Conservation (phyloP, 2,329 filamentous ascomycete genomes). For the Neofusicoccum sp. region DNA sequence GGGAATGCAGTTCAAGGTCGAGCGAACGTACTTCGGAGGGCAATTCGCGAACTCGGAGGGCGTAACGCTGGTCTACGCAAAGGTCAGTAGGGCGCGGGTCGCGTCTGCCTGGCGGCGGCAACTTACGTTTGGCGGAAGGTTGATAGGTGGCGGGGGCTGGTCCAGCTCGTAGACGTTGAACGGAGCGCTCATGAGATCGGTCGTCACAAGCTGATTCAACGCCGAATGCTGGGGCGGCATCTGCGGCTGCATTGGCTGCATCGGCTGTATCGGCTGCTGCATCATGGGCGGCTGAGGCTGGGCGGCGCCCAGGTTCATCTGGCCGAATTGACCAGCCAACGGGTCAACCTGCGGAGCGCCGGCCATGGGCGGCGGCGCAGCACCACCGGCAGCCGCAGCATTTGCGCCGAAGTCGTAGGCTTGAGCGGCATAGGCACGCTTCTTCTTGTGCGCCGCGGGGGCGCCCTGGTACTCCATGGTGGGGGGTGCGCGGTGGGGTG, state of each 20-base stretch:
- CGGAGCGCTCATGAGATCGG: constrained; percentile 86
- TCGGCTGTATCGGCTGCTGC: constrained; percentile 41
- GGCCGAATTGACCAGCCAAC: constrained; percentile 78
- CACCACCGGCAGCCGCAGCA: constrained; percentile 46
- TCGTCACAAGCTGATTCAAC: constrained; percentile 87
- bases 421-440: constrained; percentile 89
- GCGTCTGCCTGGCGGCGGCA: background rate
- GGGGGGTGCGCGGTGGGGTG: background rate
- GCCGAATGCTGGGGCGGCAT: constrained; percentile 27
- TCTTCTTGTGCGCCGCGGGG: constrained; percentile 67
- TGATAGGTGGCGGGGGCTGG: constrained; percentile 83
- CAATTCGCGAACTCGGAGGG: constrained; percentile 90
- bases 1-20: constrained; percentile 89
- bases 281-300: constrained; percentile 41
- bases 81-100: constrained; percentile 39
- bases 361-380: constrained; percentile 51
- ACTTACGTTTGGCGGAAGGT: constrained; percentile 82
- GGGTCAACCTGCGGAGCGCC: constrained; percentile 60
- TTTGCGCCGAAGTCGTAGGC: constrained; percentile 96
- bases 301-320: constrained; percentile 65
- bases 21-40: constrained; percentile 89
- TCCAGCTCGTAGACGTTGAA: constrained; percentile 94
- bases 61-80: constrained; percentile 74
- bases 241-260: constrained; percentile 42
- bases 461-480: constrained; percentile 19